Base-by-base conservation (phyloP, 306 rosid genomes). In the Glycine soja region DNA sequence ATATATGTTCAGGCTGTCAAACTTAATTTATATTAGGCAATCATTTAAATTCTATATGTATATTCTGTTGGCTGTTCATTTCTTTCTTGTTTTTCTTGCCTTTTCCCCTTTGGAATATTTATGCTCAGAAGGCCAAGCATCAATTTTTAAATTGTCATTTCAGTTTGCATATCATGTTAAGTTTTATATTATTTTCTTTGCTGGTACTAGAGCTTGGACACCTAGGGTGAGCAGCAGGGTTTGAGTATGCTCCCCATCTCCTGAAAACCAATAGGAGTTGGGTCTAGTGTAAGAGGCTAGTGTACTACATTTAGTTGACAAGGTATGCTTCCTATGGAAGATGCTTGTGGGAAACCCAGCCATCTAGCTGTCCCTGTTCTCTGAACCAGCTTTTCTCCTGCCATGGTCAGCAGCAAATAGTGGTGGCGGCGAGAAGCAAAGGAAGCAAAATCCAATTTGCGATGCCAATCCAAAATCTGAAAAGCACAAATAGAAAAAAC, bases 1-100 rank as follows among this genome's bases (percentile, higher is more conserved):
- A 46, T 86, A 8, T 54, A 64, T 86, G 72, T 67, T 42, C 13
- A 50, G 38, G 66, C 53, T 42, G n/a, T 59, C 76, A 66, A 73
- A 72, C 56, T 75, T 53, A 57, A 53, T 56, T 83, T 51, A 48
- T 36, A 51, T 73, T 63, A 58, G 84, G 61, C 56, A 66, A 46
- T 40, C 72, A 70, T 65, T 79, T 73, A 13, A 51, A 66, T 72
- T 62, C 67, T 6, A n/a, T 6, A 18, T 32, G 61, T 13, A 5
- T 13, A 4, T 32, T 74, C 8, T 87, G 75, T 70, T 57, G 73
- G 32, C 34, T 4, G 74, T 77, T 68, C 51, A 74, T 76, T 83
- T 30, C 45, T 38, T 38, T 38, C 43, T 71, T 10, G 19, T 43
- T 52, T 34, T 34, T 34, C 38, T 38, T 38, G 43, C 43, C 7